phyloP scores from a whole-genome alignment of 305 asterid species.

The Lippia alba region DNA sequence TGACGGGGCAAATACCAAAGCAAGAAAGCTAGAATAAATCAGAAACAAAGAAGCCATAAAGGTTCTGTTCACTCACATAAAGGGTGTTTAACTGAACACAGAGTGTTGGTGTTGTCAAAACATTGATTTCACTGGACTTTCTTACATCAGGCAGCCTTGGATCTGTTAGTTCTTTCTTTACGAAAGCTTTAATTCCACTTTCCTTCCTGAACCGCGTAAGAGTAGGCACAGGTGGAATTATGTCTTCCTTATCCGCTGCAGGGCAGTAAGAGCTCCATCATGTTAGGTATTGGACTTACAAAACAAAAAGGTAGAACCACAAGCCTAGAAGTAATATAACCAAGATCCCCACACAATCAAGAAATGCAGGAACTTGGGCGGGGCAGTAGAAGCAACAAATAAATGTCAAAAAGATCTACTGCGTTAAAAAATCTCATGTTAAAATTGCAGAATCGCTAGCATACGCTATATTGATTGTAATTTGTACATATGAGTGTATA shows the following conservation, averaged over 20 bases:
- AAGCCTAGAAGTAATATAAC: constrained; percentile 22
- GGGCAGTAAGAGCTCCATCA: constrained; percentile 29
- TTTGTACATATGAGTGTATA: background rate
- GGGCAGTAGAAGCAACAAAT: constrained; percentile 6
- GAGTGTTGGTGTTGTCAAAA: constrained; percentile 74
- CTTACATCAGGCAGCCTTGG: constrained; percentile 75
- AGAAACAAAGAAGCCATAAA: constrained; percentile 11
- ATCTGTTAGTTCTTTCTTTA: constrained; percentile 85
- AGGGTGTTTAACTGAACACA: constrained; percentile 94
- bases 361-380: constrained; percentile 25
- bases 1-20: background rate
- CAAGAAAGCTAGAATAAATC: background rate
- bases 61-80: constrained; percentile 69
- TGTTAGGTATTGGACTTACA: constrained; percentile 27
- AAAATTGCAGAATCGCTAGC: background rate
- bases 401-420: constrained; percentile 7
- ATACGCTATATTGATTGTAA: background rate
- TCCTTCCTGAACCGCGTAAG: constrained; percentile 90
- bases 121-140: constrained; percentile 66
- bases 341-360: constrained; percentile 22
- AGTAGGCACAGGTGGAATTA: constrained; percentile 88
- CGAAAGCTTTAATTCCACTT: constrained; percentile 88
- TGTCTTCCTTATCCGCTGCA: constrained; percentile 95
- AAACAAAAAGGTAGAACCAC: constrained; percentile 1
- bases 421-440: constrained; percentile 17